A percentile compares a stretch with the other conserved stretches of the same genome.
phyloP scores from a whole-genome alignment of 257 asterid species.

The Coffea canephora region DNA sequence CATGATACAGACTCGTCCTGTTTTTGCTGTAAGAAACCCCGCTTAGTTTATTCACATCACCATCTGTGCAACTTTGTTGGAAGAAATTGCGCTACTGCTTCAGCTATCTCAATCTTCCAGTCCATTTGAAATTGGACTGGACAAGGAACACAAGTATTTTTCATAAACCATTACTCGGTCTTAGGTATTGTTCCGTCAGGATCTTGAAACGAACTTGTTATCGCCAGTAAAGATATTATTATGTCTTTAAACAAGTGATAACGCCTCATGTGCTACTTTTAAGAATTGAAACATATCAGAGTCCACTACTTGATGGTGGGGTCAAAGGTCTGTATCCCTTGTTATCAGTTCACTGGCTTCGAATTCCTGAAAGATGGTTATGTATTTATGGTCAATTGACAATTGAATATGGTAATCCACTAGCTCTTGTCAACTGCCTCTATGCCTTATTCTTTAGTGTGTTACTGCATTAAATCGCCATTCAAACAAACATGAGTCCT shows the following conservation, averaged over 20 bases:
- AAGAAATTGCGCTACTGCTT: neutral
- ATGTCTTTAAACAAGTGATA: conserved; percentile 3
- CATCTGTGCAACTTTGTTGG: neutral
- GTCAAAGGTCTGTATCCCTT: conserved; percentile 5
- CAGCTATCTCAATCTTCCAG: conserved; percentile 1
- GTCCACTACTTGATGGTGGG: conserved; percentile 14
- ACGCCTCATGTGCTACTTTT: conserved; percentile 1
- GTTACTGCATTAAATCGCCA: neutral
- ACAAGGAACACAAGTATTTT: neutral
- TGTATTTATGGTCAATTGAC: neutral
- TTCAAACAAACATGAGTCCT: neutral
- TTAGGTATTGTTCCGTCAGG: conserved; percentile 7
- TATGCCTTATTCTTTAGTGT: neutral
- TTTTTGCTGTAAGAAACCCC: neutral
- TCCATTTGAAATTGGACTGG: neutral
- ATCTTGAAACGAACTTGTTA: neutral
- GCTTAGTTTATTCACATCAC: neutral
- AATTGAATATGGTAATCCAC: neutral
- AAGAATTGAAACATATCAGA: conserved; percentile 16
- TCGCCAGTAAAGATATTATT: neutral
- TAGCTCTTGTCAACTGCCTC: neutral
- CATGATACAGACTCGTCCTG: neutral
- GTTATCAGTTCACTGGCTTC: neutral
- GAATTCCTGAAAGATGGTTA: neutral
- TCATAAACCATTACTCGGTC: neutral